phyloP scores from a whole-genome alignment of 345 rosid genomes.

The Erodium maritimum region DNA sequence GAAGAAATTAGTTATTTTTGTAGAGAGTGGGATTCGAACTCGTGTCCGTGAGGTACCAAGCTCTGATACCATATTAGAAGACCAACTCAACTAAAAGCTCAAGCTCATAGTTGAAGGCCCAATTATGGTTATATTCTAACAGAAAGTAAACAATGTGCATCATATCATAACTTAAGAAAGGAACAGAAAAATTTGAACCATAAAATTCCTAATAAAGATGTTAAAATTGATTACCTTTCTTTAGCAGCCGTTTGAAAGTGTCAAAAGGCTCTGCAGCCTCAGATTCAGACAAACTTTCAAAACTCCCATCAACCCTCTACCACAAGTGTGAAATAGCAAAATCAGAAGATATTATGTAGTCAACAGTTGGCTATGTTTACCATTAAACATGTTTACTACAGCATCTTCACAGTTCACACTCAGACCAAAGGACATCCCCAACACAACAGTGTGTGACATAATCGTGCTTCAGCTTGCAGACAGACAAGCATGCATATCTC shows the following conservation, averaged over 20 bases:
- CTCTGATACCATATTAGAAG: too few species aligned
- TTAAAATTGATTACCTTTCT: constrained; percentile 42
- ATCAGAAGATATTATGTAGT: constrained; percentile 7
- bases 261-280: constrained; percentile 41
- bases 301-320: constrained; percentile 64
- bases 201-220: not conserved
- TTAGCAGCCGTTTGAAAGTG: constrained; percentile 41
- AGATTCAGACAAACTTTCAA: constrained; percentile 35
- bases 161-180: not conserved
- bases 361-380: not conserved
- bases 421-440: not conserved
- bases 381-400: not conserved
- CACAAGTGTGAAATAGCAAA: constrained; percentile 11
- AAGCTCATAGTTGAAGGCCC: too few species aligned
- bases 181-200: not conserved
- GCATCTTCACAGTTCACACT: too few species aligned
- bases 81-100: too few species aligned
- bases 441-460: not conserved
- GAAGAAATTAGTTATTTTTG: too few species aligned
- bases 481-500: not conserved
- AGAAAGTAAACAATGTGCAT: too few species aligned
- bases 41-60: too few species aligned
- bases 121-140: too few species aligned
- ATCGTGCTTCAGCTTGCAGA: not conserved
- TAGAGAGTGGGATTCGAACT: too few species aligned